phyloP scores from a whole-genome alignment of 148 eudicot species.

The Mesembryanthemum crystallinum region DNA sequence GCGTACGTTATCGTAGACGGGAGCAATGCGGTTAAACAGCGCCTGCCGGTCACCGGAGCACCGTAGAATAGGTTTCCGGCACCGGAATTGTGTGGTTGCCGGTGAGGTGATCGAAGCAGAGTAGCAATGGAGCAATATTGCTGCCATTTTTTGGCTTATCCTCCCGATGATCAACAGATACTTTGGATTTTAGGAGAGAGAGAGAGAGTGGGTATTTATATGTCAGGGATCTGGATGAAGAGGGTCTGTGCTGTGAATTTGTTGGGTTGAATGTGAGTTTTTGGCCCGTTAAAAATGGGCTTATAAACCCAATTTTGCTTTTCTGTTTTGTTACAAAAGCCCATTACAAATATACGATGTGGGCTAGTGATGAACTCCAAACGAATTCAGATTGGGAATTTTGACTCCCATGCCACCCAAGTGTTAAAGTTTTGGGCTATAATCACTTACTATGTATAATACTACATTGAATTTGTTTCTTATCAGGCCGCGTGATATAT shows the following conservation, averaged over 20 bases:
- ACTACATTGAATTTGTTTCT: too few relatives aligned
- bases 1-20: conserved; percentile 86
- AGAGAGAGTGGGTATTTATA: not conserved
- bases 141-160: conserved; percentile 24
- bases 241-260: not conserved
- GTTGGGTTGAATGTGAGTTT: not conserved
- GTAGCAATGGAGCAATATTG: not conserved
- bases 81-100: conserved; percentile 4
- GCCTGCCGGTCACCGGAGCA: conserved; percentile 56
- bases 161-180: not conserved
- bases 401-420: too few relatives aligned
- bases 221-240: too few relatives aligned
- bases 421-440: too few relatives aligned
- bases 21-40: conserved; percentile 85
- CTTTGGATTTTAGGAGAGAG: not conserved
- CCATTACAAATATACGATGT: too few relatives aligned
- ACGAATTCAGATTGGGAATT: too few relatives aligned
- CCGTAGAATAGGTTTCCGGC: not conserved
- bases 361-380: too few relatives aligned
- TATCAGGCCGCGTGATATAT: too few relatives aligned
- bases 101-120: conserved; percentile 6
- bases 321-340: too few relatives aligned
- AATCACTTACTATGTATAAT: too few relatives aligned
- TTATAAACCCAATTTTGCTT: too few relatives aligned
- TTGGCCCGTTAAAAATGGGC: too few relatives aligned